Percentiles rank a stretch among this genome's conserved stretches.
phyloP scores from a whole-genome alignment of 192 early-diverging fungal species.

The Dispira parvispora region DNA sequence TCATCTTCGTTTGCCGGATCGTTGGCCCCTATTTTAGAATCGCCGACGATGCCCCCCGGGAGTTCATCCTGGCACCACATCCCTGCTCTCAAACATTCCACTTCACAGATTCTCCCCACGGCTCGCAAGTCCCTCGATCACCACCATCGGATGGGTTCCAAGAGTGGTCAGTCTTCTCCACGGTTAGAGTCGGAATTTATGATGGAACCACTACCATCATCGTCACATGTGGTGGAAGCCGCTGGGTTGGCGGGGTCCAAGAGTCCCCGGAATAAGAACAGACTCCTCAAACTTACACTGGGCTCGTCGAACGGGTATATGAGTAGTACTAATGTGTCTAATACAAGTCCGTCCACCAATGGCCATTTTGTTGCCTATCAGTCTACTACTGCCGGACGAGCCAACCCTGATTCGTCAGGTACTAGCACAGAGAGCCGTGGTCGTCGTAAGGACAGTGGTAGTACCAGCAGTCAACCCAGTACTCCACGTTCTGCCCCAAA shows the following conservation, averaged over 20 bases:
- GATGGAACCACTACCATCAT: not conserved
- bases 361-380: not conserved
- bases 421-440: not conserved
- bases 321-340: not conserved
- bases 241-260: not conserved
- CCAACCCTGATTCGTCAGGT: not conserved
- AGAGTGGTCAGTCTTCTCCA: not conserved
- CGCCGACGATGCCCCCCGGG: too few species aligned
- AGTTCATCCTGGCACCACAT: too few species aligned
- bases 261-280: not conserved
- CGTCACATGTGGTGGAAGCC: not conserved
- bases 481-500: not conserved
- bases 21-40: too few species aligned
- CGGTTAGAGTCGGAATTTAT: not conserved
- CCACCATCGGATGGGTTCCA: not conserved
- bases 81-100: not conserved
- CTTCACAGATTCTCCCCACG: not conserved
- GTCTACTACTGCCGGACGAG: not conserved
- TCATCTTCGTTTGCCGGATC: too few species aligned
- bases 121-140: not conserved
- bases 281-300: constrained; percentile 9
- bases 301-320: not conserved
- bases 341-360: constrained; percentile 2
- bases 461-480: not conserved
- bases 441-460: not conserved